Evolutionary conservation across 305 asterid genomes (phyloP), one percentile per base, ranked within the genome.

Genomic region (Solanum hybrid): DNA sequence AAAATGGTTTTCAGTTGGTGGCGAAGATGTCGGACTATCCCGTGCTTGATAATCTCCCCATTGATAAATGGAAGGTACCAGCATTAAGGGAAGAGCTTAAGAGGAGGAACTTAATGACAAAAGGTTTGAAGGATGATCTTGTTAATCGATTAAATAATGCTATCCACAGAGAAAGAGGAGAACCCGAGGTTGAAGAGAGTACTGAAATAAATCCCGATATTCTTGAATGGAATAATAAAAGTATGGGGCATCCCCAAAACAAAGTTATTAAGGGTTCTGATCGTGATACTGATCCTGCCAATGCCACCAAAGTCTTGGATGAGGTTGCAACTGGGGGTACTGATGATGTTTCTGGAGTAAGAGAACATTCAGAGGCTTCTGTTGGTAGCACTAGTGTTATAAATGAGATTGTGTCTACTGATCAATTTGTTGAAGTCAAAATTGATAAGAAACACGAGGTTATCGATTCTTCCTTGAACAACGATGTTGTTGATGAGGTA

Each of bases 31-130:
- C 83, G 28, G 93, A 94, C 71, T 96, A 94, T 89, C 96, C 92
- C 51, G 89, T 90, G 80, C 94, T 96, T 86, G 94, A 95, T 46
- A 87, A 94, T 88, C 93, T 94, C n/a, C 71, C 99, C 36, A 95
- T 97, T 88, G 96, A 96, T 89, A 97, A 97, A 90, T 97, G 98
- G 97, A 96, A 92, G 93, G 99, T 97, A 89, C 92, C 95, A 33
- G 96, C 96, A 92, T 90, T 97, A 90, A 97, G 89, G 95, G 98
- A 97, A 93, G 99, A 97, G 92, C 99, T 97, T 87, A 97, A 95
- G 94, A 95, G 71, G 89, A 95, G 98, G 71, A 94, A 89, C 77
- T 90, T 96, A 93, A 71, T 93, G 35, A 93, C 93, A 86, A 92
- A 90, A 89, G 99, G 98, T 83, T 90, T 97, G 95, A 97, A 97